Percentiles rank a stretch among this genome's conserved stretches.
Evolutionary conservation across 495 filamentous ascomycete genomes (phyloP).

Genomic region (Parathielavia hyrcaniae): DNA sequence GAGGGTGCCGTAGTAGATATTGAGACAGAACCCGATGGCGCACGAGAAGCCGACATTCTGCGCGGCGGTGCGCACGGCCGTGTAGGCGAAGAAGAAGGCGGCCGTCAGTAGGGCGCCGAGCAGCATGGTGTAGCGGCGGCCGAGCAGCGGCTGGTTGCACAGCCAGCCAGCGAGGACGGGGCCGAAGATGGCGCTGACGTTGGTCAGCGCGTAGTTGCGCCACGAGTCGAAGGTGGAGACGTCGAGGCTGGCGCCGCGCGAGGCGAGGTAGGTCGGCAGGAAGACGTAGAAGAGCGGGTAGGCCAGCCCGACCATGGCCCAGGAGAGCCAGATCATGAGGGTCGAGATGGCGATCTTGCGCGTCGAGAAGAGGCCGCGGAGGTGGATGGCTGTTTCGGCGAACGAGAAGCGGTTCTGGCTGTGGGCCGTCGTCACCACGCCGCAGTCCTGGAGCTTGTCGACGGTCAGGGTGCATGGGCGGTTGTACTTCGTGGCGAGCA

Average conservation of each 20-base stretch:
- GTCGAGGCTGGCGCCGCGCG: slow-evolving; percentile 33
- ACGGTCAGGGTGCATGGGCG: slow-evolving; percentile 58
- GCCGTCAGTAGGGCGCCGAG: slow-evolving; percentile 55
- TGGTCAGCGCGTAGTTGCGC: slow-evolving; percentile 66
- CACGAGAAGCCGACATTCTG: slow-evolving; percentile 62
- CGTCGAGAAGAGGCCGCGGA: slow-evolving; percentile 59
- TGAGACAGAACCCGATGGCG: slow-evolving; percentile 59
- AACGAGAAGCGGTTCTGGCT: slow-evolving; percentile 43
- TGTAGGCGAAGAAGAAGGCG: slow-evolving; percentile 67
- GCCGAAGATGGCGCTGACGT: slow-evolving; percentile 57
- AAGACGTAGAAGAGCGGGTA: slow-evolving; percentile 69
- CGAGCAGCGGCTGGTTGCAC: slow-evolving; percentile 52
- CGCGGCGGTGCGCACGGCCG: slow-evolving; percentile 50
- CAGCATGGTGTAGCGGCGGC: slow-evolving; percentile 60
- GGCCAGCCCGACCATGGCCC: slow-evolving; percentile 63
- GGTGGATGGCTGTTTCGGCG: slow-evolving; percentile 48
- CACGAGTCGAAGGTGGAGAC: slow-evolving; percentile 51
- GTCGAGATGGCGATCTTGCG: slow-evolving; percentile 56
- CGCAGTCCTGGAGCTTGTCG: slow-evolving; percentile 52
- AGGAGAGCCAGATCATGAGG: slow-evolving; percentile 59
- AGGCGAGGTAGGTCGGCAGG: slow-evolving; percentile 45
- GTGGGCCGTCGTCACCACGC: slow-evolving; percentile 37
- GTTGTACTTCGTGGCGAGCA: slow-evolving; percentile 56
- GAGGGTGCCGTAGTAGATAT: slow-evolving; percentile 66
- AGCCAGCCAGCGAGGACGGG: slow-evolving; percentile 61